Base-by-base conservation (phyloP, 768 basidiomycete genomes). In the Leucocoprinus sp. region DNA sequence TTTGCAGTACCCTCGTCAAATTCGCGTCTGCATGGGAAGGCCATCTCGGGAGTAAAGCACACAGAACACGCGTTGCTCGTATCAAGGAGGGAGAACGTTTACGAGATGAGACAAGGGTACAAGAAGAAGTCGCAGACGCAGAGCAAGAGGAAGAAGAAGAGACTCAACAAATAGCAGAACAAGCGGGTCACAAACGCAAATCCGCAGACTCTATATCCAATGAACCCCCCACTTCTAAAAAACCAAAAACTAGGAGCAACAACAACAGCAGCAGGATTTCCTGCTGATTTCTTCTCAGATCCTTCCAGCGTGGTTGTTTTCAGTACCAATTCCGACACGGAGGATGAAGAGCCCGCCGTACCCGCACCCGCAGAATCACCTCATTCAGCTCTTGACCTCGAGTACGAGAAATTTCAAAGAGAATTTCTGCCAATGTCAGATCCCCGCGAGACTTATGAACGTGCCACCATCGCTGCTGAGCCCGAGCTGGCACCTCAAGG, bases 21-120 rank as follows among this genome's bases (percentile, higher is more conserved):
- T 78, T 88, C 55, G 74, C 84, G 2, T 77, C 83, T 19, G 83
- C 84, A n/a, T 92, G 88, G 88, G 80, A 88, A 49, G 86, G 88
- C 17, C 88, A 92, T 62, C 60, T 92, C 15, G 87, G 82, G 9
- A 87, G 83, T 64, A 91, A 91, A 64, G 63, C 63, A 1, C 88
- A 92, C 58, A 78, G 88, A 26, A 80, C 70, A 31, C 81, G 77
- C 55, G 78, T 81, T 14, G 69, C 70, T 8, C 74, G 75, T 14
- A 56, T 80, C 35, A 75, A 70, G 50, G 78, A 80, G 55, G 72
- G 80, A 52, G 76, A 81, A 48, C 64, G 60, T 43, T 53, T 53
- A 27, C 64, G 59, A 43, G 69, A 66, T 55, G 67, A 65, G 46
- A 48, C 63, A 49, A 62, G 52, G 43, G 49, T 47, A 49, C 57